Base-by-base conservation (phyloP, 2,329 filamentous ascomycete genomes). In the Cordyceps farinosa region DNA sequence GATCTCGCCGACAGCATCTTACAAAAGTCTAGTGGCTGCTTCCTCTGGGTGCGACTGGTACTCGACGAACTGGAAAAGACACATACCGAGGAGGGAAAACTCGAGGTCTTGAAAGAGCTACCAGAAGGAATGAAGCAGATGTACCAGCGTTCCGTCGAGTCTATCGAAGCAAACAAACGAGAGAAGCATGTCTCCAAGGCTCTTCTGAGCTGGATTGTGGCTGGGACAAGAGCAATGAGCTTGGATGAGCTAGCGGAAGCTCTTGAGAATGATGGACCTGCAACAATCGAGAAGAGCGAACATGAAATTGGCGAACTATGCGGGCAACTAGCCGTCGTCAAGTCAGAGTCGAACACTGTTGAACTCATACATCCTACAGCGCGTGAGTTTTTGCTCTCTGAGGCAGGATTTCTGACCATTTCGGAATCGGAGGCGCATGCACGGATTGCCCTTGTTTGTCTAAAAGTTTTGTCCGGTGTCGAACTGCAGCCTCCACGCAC, bases 21-120 rank as follows among this genome's bases (percentile, higher is more conserved):
- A 3, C 27, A 17, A 9, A 72, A 70, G 55, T 72, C 73, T 5
- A 65, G 66, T 30, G 71, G 68, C 5, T 74, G 65, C 36, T 76
- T 76, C 53, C 62, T 76, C 0, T 76, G 74, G 74, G 68, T 70
- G 2, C 38, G 57, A 10, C 64, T 76, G 3, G 74, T 75, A 3
- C 8, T 76, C 27, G 68, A 72, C 32, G 69, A 75, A 51, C 65
- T 77, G 1, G 65, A 69, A 34, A 52, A 67, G 5, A 67, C 69
- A 1, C 70, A 70, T 42, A 65, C 66, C 1, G 51, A 67, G 2
- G 66, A 72, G 34, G 69, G 68, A 6, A 70, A 73, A 22, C 29
- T 69, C n/a, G 29, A 68, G 17, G 67, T 74, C 27, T 69, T 77
- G 1, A 63, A 71, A 32, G 64, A 66, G 0, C 69, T 77, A 3